Conservation (phyloP, 345 rosid genomes). For the Citrus hindsii region DNA sequence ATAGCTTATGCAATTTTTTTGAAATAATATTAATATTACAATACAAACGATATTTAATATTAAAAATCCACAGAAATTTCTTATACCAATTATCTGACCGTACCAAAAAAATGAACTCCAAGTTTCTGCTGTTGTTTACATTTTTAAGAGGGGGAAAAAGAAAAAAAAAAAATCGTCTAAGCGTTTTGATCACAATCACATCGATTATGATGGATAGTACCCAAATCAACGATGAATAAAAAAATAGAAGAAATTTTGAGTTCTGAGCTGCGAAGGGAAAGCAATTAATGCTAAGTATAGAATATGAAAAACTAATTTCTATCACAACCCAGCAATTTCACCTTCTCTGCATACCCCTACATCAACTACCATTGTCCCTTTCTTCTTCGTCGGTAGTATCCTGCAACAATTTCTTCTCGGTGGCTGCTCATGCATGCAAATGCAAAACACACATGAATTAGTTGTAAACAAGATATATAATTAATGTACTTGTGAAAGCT, state of each 20-base stretch:
- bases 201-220: background rate
- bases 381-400: slow-evolving; percentile 27
- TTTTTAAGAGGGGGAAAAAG: background rate
- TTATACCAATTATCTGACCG: too few species aligned
- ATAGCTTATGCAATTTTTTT: too few species aligned
- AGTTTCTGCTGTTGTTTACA: background rate
- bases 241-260: too few species aligned
- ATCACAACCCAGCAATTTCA: slow-evolving; percentile 38
- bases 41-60: too few species aligned
- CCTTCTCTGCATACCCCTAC: slow-evolving; percentile 47
- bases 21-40: too few species aligned
- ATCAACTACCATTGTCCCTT: slow-evolving; percentile 33
- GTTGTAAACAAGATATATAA: background rate
- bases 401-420: slow-evolving; percentile 65
- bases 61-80: too few species aligned
- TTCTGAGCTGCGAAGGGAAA: too few species aligned
- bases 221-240: background rate
- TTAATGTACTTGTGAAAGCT: background rate
- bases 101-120: background rate
- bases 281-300: too few species aligned
- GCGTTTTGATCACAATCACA: background rate
- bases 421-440: slow-evolving; percentile 25
- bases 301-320: background rate
- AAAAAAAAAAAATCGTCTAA: background rate
- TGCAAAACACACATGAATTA: background rate